Conservation (phyloP, 225 moss, liverwort and hornwort species). For the Pleurozium schreberi region DNA sequence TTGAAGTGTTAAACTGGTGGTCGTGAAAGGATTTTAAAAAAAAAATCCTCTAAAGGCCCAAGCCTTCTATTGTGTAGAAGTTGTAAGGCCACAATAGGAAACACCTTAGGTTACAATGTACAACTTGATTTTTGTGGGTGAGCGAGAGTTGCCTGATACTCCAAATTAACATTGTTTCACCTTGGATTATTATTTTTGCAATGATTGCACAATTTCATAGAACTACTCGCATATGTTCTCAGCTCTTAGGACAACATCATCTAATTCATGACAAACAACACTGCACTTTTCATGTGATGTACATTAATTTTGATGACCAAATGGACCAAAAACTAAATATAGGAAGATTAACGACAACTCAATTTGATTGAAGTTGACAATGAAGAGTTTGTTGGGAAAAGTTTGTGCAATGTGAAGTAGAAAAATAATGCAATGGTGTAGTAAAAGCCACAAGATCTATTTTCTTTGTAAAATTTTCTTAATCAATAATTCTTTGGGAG, state of each 20-base stretch:
- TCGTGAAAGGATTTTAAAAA: fast-evolving
- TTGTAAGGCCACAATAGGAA: not conserved
- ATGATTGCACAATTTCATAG: not conserved
- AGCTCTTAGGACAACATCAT: not conserved
- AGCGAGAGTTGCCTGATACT: fast-evolving
- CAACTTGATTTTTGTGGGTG: not conserved
- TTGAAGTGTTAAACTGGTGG: not conserved
- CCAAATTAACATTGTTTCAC: not conserved
- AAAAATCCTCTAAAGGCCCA: too few relatives aligned
- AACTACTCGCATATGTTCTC: not conserved
- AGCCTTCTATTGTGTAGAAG: fast-evolving
- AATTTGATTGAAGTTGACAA: not conserved
- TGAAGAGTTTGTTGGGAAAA: not conserved
- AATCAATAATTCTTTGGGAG: too few relatives aligned
- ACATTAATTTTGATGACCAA: not conserved
- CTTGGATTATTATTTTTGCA: not conserved
- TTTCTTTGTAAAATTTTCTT: too few relatives aligned
- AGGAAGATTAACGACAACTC: not conserved
- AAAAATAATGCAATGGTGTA: not conserved
- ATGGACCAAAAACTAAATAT: not conserved
- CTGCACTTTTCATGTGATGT: not conserved
- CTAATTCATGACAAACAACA: not conserved
- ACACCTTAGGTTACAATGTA: not conserved
- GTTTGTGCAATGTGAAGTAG: not conserved
- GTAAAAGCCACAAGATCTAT: not conserved